Base-by-base conservation (phyloP, 345 rosid genomes). In the Limnanthes douglasii region DNA sequence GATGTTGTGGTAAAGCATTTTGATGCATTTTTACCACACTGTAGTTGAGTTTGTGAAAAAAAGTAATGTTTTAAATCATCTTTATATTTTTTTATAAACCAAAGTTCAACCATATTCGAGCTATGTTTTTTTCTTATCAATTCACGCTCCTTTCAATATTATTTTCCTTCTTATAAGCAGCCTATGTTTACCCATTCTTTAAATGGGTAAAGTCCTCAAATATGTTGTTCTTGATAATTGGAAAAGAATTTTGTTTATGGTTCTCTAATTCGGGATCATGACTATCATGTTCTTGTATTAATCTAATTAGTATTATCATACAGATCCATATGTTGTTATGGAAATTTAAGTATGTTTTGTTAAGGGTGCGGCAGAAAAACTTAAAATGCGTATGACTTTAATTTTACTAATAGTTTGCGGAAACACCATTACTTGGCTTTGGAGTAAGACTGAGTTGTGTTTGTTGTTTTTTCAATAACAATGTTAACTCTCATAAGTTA, bases 401-500 rank as follows among this genome's bases (percentile, higher is more conserved):
- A 56, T 81, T 47, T 46, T 81, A 28, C 49, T 81, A 9, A 83
- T 86, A 1, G 86, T 76, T 39, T 81, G 93, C 51, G 57, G 80
- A 29, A 73, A 73, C 64, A 76, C 93, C 14, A 43, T 81, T 55
- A 81, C 94, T 23, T 76, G 94, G 86, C 77, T 81, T 34, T 62
- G 84, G 60, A 73, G 68, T 36, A 76, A 52, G 56, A 70, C 94
- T 42, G 66, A 53, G 46, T 50, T 76, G 32, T 57, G 73, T 7
- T n/a, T 40, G 57, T 29, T 21, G 72, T 81, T 50, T 86, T 13
- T 81, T 81, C 34, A 75, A 81, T 51, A 86, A 81, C 66, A 68
- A 60, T 43, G 75, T 82, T 40, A 82, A 77, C 59, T 82, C 77
- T 59, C 94, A 82, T 65, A 68, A 70, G 88, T 86, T 81, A 53